Evolutionary conservation across 148 eudicot genomes (phyloP).

Genomic region (Rhododendron mucronatum): DNA sequence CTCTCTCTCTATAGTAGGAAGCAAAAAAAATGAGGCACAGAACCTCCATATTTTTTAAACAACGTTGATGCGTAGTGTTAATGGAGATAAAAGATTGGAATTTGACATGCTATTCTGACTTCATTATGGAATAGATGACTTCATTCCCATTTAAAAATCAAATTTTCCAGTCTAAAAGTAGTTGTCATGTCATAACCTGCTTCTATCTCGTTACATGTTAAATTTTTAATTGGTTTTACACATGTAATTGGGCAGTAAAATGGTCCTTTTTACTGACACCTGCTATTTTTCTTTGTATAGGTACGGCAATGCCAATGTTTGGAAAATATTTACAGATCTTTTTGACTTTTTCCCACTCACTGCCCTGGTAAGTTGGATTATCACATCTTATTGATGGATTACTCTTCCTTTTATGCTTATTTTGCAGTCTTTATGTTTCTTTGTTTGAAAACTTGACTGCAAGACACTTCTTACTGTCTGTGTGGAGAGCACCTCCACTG

Average conservation of each 20-base stretch:
- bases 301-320: conserved; percentile 98
- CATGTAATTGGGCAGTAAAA: neutral
- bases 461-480: neutral
- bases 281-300: conserved; percentile 29
- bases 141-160: neutral
- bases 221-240: neutral
- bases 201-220: neutral
- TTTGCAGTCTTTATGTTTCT: neutral
- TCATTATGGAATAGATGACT: neutral
- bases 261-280: neutral
- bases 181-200: neutral
- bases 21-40: neutral
- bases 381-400: neutral
- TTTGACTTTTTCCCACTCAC: conserved; percentile 97
- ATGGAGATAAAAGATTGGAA: neutral
- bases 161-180: neutral
- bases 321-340: conserved; percentile 97
- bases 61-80: neutral
- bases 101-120: neutral
- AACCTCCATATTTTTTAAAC: neutral
- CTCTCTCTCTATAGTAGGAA: neutral
- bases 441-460: neutral
- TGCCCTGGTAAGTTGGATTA: conserved; percentile 70
- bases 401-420: neutral
- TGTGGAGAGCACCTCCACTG: neutral